phyloP scores from a whole-genome alignment of 1,139 yeast species.

The Geotrichum europaeum region DNA sequence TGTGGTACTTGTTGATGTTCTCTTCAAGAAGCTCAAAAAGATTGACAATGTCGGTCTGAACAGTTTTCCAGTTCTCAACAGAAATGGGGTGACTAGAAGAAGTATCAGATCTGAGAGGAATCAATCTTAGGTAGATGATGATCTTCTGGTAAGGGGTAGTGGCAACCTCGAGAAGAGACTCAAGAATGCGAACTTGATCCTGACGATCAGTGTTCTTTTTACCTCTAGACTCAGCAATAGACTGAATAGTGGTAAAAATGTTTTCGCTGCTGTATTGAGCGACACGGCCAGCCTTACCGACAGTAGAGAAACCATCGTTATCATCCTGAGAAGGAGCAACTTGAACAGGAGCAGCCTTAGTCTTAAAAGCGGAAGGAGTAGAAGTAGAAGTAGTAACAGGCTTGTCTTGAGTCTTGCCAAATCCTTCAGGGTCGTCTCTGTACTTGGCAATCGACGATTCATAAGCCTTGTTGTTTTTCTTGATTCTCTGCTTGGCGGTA shows the following conservation, averaged over 20 bases:
- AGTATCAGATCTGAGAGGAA: conserved; percentile 84
- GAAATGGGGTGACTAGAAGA: conserved; percentile 70
- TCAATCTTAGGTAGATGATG: conserved; percentile 69
- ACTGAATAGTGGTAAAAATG: conserved; percentile 68
- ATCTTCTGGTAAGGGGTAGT: conserved; percentile 66
- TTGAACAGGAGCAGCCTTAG: conserved; percentile 17
- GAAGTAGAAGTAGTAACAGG: conserved; percentile 37
- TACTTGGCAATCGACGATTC: conserved; percentile 53
- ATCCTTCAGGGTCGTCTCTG: conserved; percentile 66
- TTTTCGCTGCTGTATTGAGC: conserved; percentile 37
- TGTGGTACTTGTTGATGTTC: conserved; percentile 53
- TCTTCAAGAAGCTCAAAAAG: conserved; percentile 66
- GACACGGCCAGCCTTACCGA: conserved; percentile 40
- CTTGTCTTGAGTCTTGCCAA: conserved; percentile 46
- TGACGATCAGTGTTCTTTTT: conserved; percentile 83
- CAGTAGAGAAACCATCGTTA: conserved; percentile 38
- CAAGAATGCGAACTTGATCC: conserved; percentile 72
- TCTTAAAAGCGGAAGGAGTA: conserved; percentile 19
- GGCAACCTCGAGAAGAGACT: conserved; percentile 51
- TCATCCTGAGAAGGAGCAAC: conserved; percentile 27
- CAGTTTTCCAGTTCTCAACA: conserved; percentile 70
- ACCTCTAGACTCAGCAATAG: conserved; percentile 86
- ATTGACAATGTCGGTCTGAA: conserved; percentile 55
- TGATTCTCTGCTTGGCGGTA: conserved; percentile 81
- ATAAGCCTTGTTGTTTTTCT: conserved; percentile 68